phyloP scores from a whole-genome alignment of 768 basidiomycete species.

The Gloeostereum incarnatum region DNA sequence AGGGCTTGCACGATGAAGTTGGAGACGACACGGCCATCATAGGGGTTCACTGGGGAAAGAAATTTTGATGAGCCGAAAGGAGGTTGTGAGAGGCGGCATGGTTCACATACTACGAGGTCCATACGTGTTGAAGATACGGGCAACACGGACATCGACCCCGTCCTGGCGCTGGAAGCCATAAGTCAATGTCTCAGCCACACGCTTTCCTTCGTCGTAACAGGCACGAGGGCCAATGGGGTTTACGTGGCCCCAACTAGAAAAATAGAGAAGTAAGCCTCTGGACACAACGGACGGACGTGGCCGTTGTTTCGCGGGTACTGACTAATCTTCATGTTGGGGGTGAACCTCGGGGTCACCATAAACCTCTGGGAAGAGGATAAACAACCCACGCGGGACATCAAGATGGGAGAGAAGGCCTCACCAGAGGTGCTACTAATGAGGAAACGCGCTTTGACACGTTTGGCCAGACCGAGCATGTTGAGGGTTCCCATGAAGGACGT shows the following conservation, averaged over 20 bases:
- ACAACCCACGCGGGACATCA: conserved; percentile 7
- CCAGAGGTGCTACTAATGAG: conserved; percentile 93
- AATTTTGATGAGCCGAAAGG: conserved; percentile 1
- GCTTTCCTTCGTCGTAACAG: conserved; percentile 99
- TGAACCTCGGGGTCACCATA: conserved; percentile 99
- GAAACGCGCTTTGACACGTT: conserved; percentile 96
- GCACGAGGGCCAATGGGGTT: conserved; percentile 97
- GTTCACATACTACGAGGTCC: conserved; percentile 65
- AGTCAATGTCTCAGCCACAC: conserved; percentile 95
- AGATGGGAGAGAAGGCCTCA: conserved; percentile 20
- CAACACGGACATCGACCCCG: conserved; percentile 91
- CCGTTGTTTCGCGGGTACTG: too few species aligned
- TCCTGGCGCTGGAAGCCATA: conserved; percentile 96
- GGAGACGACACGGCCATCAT: conserved; percentile 95
- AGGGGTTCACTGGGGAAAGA: conserved; percentile 71
- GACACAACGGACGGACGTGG: too few species aligned
- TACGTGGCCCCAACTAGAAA: conserved; percentile 98
- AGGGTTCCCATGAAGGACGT: conserved; percentile 97
- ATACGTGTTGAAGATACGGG: conserved; percentile 97
- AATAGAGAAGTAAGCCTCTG: too few species aligned
- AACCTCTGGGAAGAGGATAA: conserved; percentile 52
- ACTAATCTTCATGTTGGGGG: conserved; percentile 95
- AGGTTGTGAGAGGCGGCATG: not conserved
- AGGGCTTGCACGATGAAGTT: conserved; percentile 99
- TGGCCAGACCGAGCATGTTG: conserved; percentile 98